Evolutionary conservation across 1,139 yeast species (phyloP).

Genomic region (Starmera stellimalicola): DNA sequence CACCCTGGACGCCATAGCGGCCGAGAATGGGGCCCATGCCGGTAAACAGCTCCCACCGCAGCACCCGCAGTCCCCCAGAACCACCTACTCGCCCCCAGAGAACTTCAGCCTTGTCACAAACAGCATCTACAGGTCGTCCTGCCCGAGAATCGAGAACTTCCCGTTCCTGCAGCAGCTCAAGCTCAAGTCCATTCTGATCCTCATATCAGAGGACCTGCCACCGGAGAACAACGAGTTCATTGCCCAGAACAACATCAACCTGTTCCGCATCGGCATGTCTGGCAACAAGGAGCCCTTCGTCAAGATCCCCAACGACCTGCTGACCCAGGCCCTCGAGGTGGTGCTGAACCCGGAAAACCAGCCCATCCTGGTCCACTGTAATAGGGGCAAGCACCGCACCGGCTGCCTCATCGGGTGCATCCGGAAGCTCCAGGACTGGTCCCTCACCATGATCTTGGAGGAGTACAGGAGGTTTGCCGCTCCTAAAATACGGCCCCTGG

Average conservation of each 20-base stretch:
- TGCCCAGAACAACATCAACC: constrained; percentile 45
- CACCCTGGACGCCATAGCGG: no score
- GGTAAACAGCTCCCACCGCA: not conserved
- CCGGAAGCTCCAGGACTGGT: constrained; percentile 84
- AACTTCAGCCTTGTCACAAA: constrained; percentile 83
- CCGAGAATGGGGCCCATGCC: no score
- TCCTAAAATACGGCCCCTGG: constrained; percentile 91
- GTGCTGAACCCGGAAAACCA: constrained; percentile 80
- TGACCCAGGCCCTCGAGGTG: constrained; percentile 74
- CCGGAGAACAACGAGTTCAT: constrained; percentile 60
- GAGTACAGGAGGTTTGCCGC: constrained; percentile 91
- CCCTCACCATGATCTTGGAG: constrained; percentile 85
- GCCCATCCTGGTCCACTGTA: constrained; percentile 88
- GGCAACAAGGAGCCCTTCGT: constrained; percentile 96
- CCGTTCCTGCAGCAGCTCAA: constrained; percentile 51
- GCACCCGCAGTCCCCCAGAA: not conserved
- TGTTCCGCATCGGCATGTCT: constrained; percentile 86
- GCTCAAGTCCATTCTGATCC: constrained; percentile 67
- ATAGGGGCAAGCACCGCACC: constrained; percentile 92
- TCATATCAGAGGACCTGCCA: constrained; percentile 91
- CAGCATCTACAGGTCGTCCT: constrained; percentile 75
- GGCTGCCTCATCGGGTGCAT: constrained; percentile 94
- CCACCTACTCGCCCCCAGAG: constrained; percentile 60
- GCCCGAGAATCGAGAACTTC: constrained; percentile 81
- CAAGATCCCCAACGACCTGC: constrained; percentile 63